Percentiles rank a stretch among this genome's conserved stretches.
These are phyloP conservation scores for Neurospora terricola DNA, from an alignment of 495 filamentous ascomycete species.

Conservation along the genomic window DNA sequence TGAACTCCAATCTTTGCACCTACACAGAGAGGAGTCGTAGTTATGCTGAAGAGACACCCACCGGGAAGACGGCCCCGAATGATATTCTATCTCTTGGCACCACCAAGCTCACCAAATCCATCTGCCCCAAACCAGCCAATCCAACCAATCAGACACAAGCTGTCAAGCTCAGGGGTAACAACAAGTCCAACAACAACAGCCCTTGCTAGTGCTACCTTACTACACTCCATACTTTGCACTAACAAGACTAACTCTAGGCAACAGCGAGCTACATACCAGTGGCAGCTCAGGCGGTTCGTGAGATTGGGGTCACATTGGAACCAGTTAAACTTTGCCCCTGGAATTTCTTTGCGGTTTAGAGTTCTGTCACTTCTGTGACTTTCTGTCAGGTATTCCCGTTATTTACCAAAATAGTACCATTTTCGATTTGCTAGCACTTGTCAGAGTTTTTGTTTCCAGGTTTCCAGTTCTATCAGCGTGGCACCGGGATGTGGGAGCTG, in stretches of 20 bases:
- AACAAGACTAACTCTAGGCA: neutral
- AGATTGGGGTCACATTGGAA: neutral
- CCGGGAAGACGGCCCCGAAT: neutral
- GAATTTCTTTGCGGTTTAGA: too few species aligned
- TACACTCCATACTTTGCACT: neutral
- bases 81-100: neutral
- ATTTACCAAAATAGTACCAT: neutral
- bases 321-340: too few species aligned
- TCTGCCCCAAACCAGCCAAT: neutral
- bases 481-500: neutral
- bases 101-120: neutral
- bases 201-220: neutral
- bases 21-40: neutral
- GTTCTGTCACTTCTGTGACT: neutral
- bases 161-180: neutral
- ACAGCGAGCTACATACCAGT: neutral
- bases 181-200: neutral
- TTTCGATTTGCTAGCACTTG: too few species aligned
- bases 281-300: neutral
- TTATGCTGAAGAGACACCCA: too few species aligned
- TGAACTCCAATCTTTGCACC: neutral
- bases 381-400: too few species aligned
- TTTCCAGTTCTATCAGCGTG: too few species aligned
- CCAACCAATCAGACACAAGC: neutral
- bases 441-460: neutral